Base-by-base conservation (phyloP, 495 filamentous ascomycete species). In the Achaetomiella virescens region DNA sequence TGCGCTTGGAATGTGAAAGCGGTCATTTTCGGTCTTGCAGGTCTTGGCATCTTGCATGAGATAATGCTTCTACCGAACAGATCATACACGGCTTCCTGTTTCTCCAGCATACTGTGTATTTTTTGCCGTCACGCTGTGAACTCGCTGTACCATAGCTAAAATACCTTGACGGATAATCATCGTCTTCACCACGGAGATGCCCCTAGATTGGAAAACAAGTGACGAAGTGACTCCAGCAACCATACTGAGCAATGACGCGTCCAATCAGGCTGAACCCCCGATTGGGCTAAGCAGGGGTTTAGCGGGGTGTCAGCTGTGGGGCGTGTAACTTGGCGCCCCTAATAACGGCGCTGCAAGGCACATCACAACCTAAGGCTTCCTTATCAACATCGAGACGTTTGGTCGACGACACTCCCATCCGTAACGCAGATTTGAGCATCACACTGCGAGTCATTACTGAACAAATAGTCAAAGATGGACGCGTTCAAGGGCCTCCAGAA, bases 401-500 rank as follows among this genome's bases (percentile, higher is more conserved):
- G n/a, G 40, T 24, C 5, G 27, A 41, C 49, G 42, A 29, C 12
- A 24, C 38, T 0, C 14, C 36, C 12, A 5, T 18, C 27, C 29
- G 35, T 46, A 27, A 21, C 48, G 15, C 20, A 48, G 5, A 17
- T 15, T 48, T 27, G 29, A 53, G 18, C 43, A 49, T 6, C 15
- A 9, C 17, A 48, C 45, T 29, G 14, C 45, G 18, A 25, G 22
- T 29, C 12, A 15, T 15, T 35, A 25, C 35, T 14, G 10, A 21
- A 21, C 38, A 20, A 24, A 9, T 25, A 24, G 45, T 29, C 43
- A 66, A n/a, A 48, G 25, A 70, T 70, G 67, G 67, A 70, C 36
- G 61, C 62, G 17, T 70, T 70, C 58, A 70, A 70, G 57, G 66
- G 67, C 35, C 59, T 70, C 21, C 61, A 65, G 54, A 70, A 69